These are phyloP conservation scores for Candida alai DNA, from an alignment of 805 yeast genomes.

Conservation along the genomic window DNA sequence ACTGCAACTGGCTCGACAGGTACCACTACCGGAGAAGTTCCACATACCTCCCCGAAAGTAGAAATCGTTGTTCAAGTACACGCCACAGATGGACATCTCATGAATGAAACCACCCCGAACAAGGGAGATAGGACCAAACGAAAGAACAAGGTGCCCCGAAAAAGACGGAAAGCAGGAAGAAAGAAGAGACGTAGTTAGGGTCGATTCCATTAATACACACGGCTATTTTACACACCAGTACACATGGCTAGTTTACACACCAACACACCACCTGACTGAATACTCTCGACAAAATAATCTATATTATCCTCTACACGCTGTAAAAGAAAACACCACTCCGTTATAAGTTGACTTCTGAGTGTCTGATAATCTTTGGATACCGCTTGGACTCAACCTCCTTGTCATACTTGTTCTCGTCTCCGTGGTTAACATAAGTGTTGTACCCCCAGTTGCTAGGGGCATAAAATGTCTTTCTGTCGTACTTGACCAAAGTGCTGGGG, in stretches of 20 bases:
- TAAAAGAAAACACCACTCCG: background rate
- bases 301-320: too few relatives aligned
- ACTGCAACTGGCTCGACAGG: too few relatives aligned
- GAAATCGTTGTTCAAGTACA: too few relatives aligned
- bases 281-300: too few relatives aligned
- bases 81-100: too few relatives aligned
- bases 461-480: conserved; percentile 41
- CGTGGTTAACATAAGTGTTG: conserved; percentile 12
- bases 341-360: conserved; percentile 4
- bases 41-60: too few relatives aligned
- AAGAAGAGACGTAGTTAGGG: conserved; percentile 1
- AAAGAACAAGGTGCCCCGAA: background rate
- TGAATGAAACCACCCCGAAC: too few relatives aligned
- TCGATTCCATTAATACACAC: background rate
- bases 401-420: conserved; percentile 5
- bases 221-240: too few relatives aligned
- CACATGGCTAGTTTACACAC: too few relatives aligned
- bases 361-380: conserved; percentile 8
- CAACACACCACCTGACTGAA: too few relatives aligned
- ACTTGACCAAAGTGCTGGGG: conserved; percentile 27
- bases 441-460: conserved; percentile 27
- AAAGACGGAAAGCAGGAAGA: background rate
- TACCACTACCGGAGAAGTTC: too few relatives aligned
- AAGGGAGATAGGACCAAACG: background rate
- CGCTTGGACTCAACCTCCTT: conserved; percentile 10